Base-by-base conservation (phyloP, 2,329 filamentous ascomycete species). In the Emergomyces pasteurianus region DNA sequence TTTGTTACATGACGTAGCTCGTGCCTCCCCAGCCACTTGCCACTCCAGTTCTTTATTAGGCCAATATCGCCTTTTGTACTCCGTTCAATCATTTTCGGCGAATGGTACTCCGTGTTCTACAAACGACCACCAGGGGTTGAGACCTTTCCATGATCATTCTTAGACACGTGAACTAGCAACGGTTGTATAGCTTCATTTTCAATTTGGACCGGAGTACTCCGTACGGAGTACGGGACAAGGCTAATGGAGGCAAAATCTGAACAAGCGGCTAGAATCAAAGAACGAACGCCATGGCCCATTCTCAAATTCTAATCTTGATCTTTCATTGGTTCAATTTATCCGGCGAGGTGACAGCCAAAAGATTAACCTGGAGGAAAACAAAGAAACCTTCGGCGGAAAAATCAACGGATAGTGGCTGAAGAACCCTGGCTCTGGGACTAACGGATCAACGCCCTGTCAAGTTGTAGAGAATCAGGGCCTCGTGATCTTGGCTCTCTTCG, bases 161-260 rank as follows among this genome's bases (percentile, higher is more conserved):
- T 26, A 57, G 16, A 57, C 54, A 12, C 31, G 53, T 26, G 18
- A 38, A 57, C 38, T n/a, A 46, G 21, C 21, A 57, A 57, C 38
- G 36, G 38, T 9, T 31, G 1, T 31, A 54, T 38, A 9, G 54
- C 21, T 43, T 43, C 14, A n/a, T 14, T 31, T 57, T 46, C 23
- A 57, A 46, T 57, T 43, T 31, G 43, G 54, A 38, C 14, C 54
- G 18, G 54, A 38, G 5, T 21, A 38, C n/a, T n/a, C n/a, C n/a
- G n/a, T n/a, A n/a, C n/a, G n/a, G n/a, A n/a, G n/a, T n/a, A n/a
- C n/a, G n/a, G n/a, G n/a, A n/a, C n/a, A n/a, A n/a, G n/a, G n/a
- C n/a, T n/a, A n/a, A n/a, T n/a, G n/a, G n/a, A n/a, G 12, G 54
- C 54, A 57, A 57, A 57, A 38, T 21, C 54, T 38, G 54, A 57